These are phyloP conservation scores for Petunia secreta DNA, from an alignment of 257 asterid genomes.

Conservation along the genomic window DNA sequence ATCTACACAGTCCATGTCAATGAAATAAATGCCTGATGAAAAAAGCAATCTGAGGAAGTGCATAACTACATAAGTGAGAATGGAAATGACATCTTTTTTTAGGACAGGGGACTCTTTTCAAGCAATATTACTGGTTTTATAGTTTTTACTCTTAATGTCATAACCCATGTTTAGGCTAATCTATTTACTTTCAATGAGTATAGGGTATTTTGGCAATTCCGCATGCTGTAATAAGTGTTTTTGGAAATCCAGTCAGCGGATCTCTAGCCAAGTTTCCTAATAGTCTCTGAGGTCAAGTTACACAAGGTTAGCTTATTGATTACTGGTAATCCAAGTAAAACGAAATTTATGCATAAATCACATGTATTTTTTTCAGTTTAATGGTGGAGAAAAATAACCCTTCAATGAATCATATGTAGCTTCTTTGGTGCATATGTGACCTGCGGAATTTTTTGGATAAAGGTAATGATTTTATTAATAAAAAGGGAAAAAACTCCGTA, in stretches of 20 bases:
- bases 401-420: neutral
- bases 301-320: neutral
- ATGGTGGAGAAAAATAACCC: neutral
- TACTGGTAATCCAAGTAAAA: neutral
- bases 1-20: constrained; percentile 2
- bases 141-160: neutral
- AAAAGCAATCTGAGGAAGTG: neutral
- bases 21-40: neutral
- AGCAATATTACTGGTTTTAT: neutral
- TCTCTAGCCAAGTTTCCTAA: neutral
- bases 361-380: neutral
- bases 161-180: neutral
- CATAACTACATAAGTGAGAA: neutral
- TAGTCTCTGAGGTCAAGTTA: constrained; percentile 5
- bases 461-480: too few relatives aligned
- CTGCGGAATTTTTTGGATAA: neutral
- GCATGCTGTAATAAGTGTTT: neutral
- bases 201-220: neutral
- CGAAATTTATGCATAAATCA: neutral
- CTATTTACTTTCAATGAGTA: neutral
- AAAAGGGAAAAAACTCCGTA: too few relatives aligned
- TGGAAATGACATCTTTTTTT: neutral
- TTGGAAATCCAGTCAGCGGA: neutral
- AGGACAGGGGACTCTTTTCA: constrained; percentile 11
- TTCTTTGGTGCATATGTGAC: constrained; percentile 3